Evolutionary conservation across 768 basidiomycete genomes (phyloP), one percentile per base, ranked within the genome.

Genomic region (Xanthoconium purpureum): DNA sequence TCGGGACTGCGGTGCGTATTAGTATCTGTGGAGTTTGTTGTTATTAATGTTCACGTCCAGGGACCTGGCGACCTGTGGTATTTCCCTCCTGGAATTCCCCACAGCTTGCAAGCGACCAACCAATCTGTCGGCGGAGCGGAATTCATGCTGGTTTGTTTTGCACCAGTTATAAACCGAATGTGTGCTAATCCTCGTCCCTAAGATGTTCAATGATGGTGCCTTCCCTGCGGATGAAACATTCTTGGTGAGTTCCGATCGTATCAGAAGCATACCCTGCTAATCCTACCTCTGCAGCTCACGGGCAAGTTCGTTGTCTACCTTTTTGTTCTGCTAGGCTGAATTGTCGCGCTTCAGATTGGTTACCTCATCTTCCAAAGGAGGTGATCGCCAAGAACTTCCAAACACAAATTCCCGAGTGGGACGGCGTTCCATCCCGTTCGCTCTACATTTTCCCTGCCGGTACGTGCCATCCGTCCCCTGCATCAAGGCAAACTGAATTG

Each of bases 331-430:
- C n/a, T 39, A 18, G 32, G 20, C 39, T 48, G 11, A 60, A n/a
- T 32, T 20, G 37, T 15, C 28, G 30, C 20, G 2, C 3, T 17
- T 20, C 10, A 60, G 84, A 87, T 59, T 87, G 85, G 84, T 72
- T 86, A 29, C 76, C 84, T 15, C 85, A 86, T 58, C 73, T 80
- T 3, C 82, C 82, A 5, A 71, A 75, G 59, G 73, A 75, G 35
- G 79, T 83, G 11, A 66, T 85, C 5, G 81, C 84, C 15, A 84
- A 84, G 69, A 87, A 85, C 62, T 86, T 86, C 60, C 75, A 78
- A 33, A 66, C 75, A 17, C 55, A 63, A 49, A 71, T 74, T 17
- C 70, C 78, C 47, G 72, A 77, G 4, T 84, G 83, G 55, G 73
- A 84, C 55, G 73, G 79, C 46, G 80, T 85, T 38, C 81, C 84